Percentiles rank a stretch among this genome's conserved stretches.
Evolutionary conservation across 352 stramenopile genomes (phyloP).

Genomic region (Pilasporangium apinafurcum): DNA sequence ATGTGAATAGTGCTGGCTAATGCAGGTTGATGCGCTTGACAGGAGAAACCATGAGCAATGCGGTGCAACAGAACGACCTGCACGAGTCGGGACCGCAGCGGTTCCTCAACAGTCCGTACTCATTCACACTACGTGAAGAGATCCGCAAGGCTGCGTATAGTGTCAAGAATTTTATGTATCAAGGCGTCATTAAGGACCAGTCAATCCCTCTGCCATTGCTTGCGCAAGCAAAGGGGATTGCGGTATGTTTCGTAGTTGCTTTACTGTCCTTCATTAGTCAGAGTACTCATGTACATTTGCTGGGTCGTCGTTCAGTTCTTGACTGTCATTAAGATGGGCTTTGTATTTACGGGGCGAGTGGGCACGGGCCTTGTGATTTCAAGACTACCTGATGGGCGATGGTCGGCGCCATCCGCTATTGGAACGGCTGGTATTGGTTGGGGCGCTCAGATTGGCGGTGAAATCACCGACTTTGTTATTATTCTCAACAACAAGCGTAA

Average conservation of each 20-base stretch:
- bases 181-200: slow-evolving; percentile 86
- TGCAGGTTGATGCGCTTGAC: background rate
- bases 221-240: slow-evolving; percentile 86
- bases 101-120: slow-evolving; percentile 83
- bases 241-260: slow-evolving; percentile 25
- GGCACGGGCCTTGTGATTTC: slow-evolving; percentile 93
- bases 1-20: background rate
- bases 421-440: slow-evolving; percentile 86
- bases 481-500: slow-evolving; percentile 87
- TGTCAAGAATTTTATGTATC: slow-evolving; percentile 89
- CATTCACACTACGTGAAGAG: slow-evolving; percentile 88
- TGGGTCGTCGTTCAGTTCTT: slow-evolving; percentile 69
- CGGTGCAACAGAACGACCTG: slow-evolving; percentile 69
- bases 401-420: slow-evolving; percentile 95
- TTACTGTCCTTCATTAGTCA: background rate
- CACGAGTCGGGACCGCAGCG: slow-evolving; percentile 53
- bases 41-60: slow-evolving; percentile 75
- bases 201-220: slow-evolving; percentile 87
- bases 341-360: slow-evolving; percentile 78
- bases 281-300: background rate
- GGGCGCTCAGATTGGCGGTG: slow-evolving; percentile 88
- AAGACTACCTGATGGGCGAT: slow-evolving; percentile 88
- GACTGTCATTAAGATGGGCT: slow-evolving; percentile 89
- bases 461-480: slow-evolving; percentile 93
- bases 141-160: slow-evolving; percentile 92